Base-by-base conservation (phyloP, 140 eudicot species). In the Anethum foeniculum region DNA sequence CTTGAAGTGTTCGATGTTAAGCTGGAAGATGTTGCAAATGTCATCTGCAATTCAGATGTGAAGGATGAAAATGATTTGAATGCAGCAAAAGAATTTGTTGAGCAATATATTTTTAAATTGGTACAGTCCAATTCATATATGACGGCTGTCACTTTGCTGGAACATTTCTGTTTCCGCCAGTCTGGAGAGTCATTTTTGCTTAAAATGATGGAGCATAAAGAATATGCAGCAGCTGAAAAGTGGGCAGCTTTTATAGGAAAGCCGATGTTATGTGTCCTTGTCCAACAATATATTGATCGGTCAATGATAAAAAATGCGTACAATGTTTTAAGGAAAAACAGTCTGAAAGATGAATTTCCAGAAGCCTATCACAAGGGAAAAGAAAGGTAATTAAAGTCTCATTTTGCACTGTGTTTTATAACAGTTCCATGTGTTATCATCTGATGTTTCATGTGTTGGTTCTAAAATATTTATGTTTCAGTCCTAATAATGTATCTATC, bases 181-280 rank as follows among this genome's bases (percentile, higher is more conserved):
- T 84, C 86, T 77, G 96, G 90, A 39, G 96, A 91, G 80, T 79
- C 96, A 23, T 89, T 93, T 83, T 86, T 96, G 32, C 69, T 44
- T 74, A 86, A 82, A 76, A 86, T 96, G 90, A 58, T 96, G 86
- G 92, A 93, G 80, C 81, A 71, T 75, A 83, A 86, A 81, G 91
- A 96, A 47, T 88, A 78, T 36, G 79, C 85, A 86, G 97, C 93
- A 14, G 98, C 99, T 19, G 98, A 93, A 82, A 93, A 93, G 87
- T 96, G 94, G 94, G 97, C 96, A 6, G 81, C 85, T 19, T 88
- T 78, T 80, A 84, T 88, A 88, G 99, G 98, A 75, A 91, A 86
- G 81, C 86, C 90, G 58, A 87, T 91, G 98, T 51, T 91, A 83
- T 87, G 91, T 82, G 76, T 78, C n/a, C 96, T 96, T 30, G 88